Evolutionary conservation across 179 eudicot genomes (phyloP).

Genomic region (Silene coronaria): DNA sequence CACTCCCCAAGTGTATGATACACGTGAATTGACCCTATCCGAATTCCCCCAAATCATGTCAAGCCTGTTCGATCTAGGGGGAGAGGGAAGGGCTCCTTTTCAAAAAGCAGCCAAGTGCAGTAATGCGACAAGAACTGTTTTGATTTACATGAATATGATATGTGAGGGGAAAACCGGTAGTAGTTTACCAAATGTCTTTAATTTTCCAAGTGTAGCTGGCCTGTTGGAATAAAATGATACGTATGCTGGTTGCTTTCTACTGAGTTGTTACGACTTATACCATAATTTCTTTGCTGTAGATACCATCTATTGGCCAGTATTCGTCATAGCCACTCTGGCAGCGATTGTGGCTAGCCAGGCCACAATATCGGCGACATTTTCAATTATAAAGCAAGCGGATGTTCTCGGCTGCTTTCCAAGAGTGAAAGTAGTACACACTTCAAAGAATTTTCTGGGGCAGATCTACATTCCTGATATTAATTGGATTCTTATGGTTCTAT

Average conservation of each 20-base stretch:
- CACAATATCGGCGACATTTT: constrained; percentile 89
- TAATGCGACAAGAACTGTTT: too few species aligned
- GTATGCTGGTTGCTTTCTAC: background rate
- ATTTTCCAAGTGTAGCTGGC: background rate
- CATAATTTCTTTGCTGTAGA: constrained; percentile 44
- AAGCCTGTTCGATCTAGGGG: too few species aligned
- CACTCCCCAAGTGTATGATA: too few species aligned
- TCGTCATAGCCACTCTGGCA: constrained; percentile 77
- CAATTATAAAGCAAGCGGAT: constrained; percentile 88
- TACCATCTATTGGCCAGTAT: constrained; percentile 83
- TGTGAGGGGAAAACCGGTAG: too few species aligned
- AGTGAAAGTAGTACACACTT: constrained; percentile 93
- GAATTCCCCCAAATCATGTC: too few species aligned
- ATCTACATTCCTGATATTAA: constrained; percentile 92
- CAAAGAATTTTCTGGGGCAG: constrained; percentile 90
- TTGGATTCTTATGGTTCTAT: constrained; percentile 92
- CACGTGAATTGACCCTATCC: too few species aligned
- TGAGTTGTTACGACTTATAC: background rate
- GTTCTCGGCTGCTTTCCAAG: constrained; percentile 97
- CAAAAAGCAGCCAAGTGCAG: too few species aligned
- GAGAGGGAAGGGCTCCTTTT: too few species aligned
- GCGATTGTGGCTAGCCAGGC: constrained; percentile 98
- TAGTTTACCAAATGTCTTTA: background rate
- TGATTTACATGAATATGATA: too few species aligned
- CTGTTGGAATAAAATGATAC: background rate